phyloP scores from a whole-genome alignment of 352 stramenopile species.

The Pythium dissimile region DNA sequence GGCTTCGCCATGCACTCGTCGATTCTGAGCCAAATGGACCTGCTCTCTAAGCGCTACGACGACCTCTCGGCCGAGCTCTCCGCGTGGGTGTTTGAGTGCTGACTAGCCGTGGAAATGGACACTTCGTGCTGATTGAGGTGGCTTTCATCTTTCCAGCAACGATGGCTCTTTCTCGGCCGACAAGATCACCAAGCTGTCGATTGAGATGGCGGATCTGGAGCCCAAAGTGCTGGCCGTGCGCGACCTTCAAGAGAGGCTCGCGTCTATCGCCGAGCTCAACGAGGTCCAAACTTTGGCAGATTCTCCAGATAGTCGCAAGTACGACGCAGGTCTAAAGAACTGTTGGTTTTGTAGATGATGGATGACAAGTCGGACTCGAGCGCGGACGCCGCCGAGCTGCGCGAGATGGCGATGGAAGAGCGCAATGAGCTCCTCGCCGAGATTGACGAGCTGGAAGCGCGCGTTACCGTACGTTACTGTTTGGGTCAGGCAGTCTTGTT shows the following conservation, averaged over 20 bases:
- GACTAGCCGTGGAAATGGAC: not conserved
- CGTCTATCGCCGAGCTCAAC: constrained; percentile 88
- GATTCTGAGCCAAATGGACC: constrained; percentile 68
- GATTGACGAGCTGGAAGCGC: constrained; percentile 50
- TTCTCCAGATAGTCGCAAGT: too few relatives aligned
- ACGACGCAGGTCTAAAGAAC: constrained; percentile 29
- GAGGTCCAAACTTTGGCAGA: constrained; percentile 42
- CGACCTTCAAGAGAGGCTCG: constrained; percentile 86
- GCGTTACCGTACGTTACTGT: constrained; percentile 48
- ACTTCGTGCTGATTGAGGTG: not conserved
- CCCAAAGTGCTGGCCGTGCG: constrained; percentile 63
- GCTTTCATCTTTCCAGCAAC: constrained; percentile 37
- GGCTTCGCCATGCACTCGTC: constrained; percentile 66
- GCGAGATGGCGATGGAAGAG: constrained; percentile 73
- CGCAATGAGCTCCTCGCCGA: constrained; percentile 52
- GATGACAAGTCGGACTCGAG: constrained; percentile 46
- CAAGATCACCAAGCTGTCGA: constrained; percentile 76
- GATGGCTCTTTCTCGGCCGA: constrained; percentile 70
- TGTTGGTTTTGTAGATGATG: constrained; percentile 45
- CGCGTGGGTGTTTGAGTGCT: constrained; percentile 29
- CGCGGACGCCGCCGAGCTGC: constrained; percentile 55
- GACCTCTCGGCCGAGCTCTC: constrained; percentile 61
- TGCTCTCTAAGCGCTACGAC: constrained; percentile 60
- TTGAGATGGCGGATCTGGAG: constrained; percentile 81
- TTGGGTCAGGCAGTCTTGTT: too few relatives aligned